These are phyloP conservation scores for Piedraia hortae DNA, from an alignment of 2,329 filamentous ascomycete genomes.

Conservation along the genomic window DNA sequence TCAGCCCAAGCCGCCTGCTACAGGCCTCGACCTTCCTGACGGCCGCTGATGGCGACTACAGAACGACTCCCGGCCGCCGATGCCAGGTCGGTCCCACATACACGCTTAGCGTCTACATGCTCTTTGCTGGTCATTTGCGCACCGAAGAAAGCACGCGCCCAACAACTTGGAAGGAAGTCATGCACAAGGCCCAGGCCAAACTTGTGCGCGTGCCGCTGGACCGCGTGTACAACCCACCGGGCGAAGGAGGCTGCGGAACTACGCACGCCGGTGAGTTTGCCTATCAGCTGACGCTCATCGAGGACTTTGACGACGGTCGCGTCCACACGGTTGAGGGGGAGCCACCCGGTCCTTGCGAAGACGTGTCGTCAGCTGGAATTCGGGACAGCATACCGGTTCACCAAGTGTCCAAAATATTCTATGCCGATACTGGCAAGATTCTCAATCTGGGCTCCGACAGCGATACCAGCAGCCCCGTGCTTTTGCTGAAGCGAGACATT, in stretches of 20 bases:
- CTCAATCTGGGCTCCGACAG: constrained; percentile 42
- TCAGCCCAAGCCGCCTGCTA: constrained; percentile 70
- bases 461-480: constrained; percentile 42
- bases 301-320: constrained; percentile 50
- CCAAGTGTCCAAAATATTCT: constrained; percentile 72
- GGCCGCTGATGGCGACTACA: constrained; percentile 62
- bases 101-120: constrained; percentile 73
- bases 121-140: constrained; percentile 54
- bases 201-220: constrained; percentile 42
- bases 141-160: constrained; percentile 30
- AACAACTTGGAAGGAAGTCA: constrained; percentile 81
- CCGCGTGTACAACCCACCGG: constrained; percentile 20
- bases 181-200: constrained; percentile 73
- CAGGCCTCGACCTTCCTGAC: constrained; percentile 84
- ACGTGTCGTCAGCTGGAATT: constrained; percentile 32
- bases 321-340: constrained; percentile 37
- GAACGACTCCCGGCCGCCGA: constrained; percentile 30
- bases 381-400: constrained; percentile 41
- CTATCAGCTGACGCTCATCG: constrained; percentile 58
- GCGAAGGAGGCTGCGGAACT: constrained; percentile 2
- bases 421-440: constrained; percentile 70
- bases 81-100: constrained; percentile 76
- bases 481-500: constrained; percentile 45
- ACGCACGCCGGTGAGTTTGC: constrained; percentile 31
- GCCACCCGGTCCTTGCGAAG: constrained; percentile 31